Percentiles rank a stretch among this genome's conserved stretches.
Evolutionary conservation across 2,329 filamentous ascomycete species (phyloP).

Genomic region (Pseudonectria foliicola): DNA sequence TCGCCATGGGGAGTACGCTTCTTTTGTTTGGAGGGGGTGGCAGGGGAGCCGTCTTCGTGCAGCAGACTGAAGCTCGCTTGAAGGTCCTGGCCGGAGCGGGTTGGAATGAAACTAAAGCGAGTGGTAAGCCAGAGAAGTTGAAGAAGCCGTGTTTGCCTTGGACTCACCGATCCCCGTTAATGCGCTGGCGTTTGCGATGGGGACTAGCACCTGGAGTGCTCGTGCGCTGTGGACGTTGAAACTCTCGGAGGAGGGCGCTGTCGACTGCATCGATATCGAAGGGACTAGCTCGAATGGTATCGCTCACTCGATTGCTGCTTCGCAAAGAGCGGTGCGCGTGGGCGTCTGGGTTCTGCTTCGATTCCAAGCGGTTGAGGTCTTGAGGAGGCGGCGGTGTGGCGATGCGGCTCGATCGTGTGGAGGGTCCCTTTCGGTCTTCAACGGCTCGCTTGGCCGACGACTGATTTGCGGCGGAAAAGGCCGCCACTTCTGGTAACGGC

Average conservation of each 20-base stretch:
- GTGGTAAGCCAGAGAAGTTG: conserved; percentile 13
- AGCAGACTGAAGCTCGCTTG: conserved; percentile 88
- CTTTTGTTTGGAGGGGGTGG: conserved; percentile 79
- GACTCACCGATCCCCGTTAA: conserved; percentile 54
- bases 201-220: conserved; percentile 48
- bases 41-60: conserved; percentile 87
- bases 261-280: conserved; percentile 46
- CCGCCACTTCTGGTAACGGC: conserved; percentile 23
- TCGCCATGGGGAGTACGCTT: conserved; percentile 83
- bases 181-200: conserved; percentile 51
- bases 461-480: conserved; percentile 23
- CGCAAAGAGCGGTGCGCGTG: conserved; percentile 26
- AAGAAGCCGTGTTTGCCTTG: not conserved
- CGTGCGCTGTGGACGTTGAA: conserved; percentile 44
- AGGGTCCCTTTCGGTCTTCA: conserved; percentile 24
- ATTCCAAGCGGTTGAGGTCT: conserved; percentile 37
- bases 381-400: conserved; percentile 39
- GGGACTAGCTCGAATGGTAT: conserved; percentile 27
- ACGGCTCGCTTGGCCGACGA: conserved; percentile 27
- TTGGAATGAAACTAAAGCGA: conserved; percentile 76
- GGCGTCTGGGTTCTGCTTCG: conserved; percentile 32
- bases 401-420: conserved; percentile 29
- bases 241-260: conserved; percentile 43
- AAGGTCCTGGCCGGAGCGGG: conserved; percentile 84
- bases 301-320: conserved; percentile 28